A percentile compares a stretch with the other conserved stretches of the same genome.
Evolutionary conservation across 169 alveolate genomes (phyloP).

Genomic region (Eimeria sp.): DNA sequence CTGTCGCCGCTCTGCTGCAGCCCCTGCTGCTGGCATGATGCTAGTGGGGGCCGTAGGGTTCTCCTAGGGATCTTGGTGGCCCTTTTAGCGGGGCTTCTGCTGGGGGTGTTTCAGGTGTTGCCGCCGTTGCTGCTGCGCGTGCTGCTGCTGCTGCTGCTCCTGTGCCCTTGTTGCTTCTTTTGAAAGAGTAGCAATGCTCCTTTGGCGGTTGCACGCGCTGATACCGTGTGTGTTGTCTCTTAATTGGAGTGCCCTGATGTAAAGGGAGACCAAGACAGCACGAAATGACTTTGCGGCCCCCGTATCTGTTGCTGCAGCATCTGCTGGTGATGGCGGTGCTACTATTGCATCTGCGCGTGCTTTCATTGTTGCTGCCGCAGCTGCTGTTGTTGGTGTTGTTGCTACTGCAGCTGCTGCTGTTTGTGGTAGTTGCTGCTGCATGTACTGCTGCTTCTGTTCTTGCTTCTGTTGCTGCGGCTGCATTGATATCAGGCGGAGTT

Average conservation of each 20-base stretch:
- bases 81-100: no score
- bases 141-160: no score
- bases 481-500: neutral
- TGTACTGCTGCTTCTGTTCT: neutral
- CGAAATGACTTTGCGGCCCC: no score
- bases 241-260: no score
- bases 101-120: no score
- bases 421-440: neutral
- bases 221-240: no score
- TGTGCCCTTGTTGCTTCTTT: no score
- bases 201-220: no score
- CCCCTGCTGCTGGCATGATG: neutral
- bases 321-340: neutral
- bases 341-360: neutral
- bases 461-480: constrained; percentile 27
- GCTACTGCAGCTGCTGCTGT: constrained; percentile 13
- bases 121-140: no score
- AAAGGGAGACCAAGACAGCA: no score
- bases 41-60: neutral
- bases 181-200: no score
- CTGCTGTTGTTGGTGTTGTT: neutral
- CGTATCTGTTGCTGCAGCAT: neutral
- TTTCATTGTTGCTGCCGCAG: neutral
- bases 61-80: no score
- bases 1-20: neutral